Evolutionary conservation across 1,139 yeast species (phyloP), one percentile per base, ranked within the genome.

Genomic region (Candida frijolesensis): DNA sequence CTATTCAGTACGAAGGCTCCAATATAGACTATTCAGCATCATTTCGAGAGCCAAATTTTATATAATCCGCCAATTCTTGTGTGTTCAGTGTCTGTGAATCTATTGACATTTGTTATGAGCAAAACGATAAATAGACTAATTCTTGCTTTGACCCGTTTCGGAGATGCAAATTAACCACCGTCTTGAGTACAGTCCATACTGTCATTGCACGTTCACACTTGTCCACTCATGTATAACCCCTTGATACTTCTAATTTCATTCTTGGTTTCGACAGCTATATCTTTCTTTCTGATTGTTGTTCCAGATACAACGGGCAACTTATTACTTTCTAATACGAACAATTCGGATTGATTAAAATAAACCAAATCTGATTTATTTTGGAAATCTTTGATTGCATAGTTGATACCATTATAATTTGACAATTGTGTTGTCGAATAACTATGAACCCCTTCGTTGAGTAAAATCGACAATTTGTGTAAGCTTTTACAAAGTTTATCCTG

Each of bases 211-310:
- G 9, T 12, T 22, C 50, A 53, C 12, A 46, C 50, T 50, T 72
- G 69, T 1, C 80, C 80, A 57, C 78, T 74, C 77, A 75, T 76
- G 54, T 61, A 75, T 56, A 73, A 59, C 7, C 80, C 80, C 59
- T 76, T 76, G 38, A 76, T 71, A 46, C 73, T 65, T 51, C 80
- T 60, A n/a, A 76, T 71, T 50, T 72, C 78, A 54, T 68, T 72
- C 56, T 67, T 71, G 10, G 69, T 66, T 44, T 74, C 79, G 6
- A 64, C 60, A 1, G 70, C 70, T 54, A 74, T 54, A 53, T 72
- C 72, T 46, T 59, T 66, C 59, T 62, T 67, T 38, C 64, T 62
- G 16, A 46, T 19, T 2, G 47, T 45, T 14, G 42, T 41, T 1
- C 43, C 49, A 5, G 44, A 37, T 12, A 42, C 25, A 16, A 30